Base-by-base conservation (phyloP, 208 protist genomes). In the Trypanosoma cruzi region DNA sequence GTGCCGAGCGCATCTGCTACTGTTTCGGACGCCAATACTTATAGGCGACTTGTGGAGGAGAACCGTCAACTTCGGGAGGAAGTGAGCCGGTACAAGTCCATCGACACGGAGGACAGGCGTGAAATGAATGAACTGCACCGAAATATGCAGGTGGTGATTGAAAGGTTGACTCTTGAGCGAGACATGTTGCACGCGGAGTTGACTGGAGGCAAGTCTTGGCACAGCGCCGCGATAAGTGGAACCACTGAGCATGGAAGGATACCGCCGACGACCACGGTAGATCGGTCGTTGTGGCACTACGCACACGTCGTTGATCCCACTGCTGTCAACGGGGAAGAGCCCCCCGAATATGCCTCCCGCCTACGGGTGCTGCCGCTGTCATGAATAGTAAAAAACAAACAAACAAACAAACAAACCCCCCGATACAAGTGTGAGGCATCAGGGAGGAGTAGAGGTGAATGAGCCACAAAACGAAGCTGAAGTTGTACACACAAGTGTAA, bases 121-220 rank as follows among this genome's bases (percentile, higher is more conserved):
- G 74, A 79, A 31, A 32, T 68, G 6, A 79, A 79, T 59, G 68
- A 73, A 31, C 42, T 75, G 20, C 36, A 75, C 28, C 13, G 60
- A 31, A 79, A 74, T 50, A 79, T 79, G 74, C 57, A 56, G 36
- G 22, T 29, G 2, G 28, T 26, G 22, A 68, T 79, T 54, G 50
- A 67, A 2, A 58, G 34, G n/a, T 42, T 68, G 10, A 61, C 37
- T 1, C 61, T 36, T 26, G 67, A 79, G 63, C 26, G 65, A n/a
- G 50, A 64, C 29, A 36, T 14, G 24, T 34, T 68, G 26, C 58
- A 63, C 16, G 26, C 34, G 16, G 68, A 73, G 28, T 34, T 68
- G 16, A 44, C 34, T 20, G 10, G 29, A 13, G 16, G 24, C 0
- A 31, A 50, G 31, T 24, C n/a, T 16, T 0, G 48, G 6, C 49